Evolutionary conservation across 768 basidiomycete species (phyloP).

Genomic region (Termitomyces heimii): DNA sequence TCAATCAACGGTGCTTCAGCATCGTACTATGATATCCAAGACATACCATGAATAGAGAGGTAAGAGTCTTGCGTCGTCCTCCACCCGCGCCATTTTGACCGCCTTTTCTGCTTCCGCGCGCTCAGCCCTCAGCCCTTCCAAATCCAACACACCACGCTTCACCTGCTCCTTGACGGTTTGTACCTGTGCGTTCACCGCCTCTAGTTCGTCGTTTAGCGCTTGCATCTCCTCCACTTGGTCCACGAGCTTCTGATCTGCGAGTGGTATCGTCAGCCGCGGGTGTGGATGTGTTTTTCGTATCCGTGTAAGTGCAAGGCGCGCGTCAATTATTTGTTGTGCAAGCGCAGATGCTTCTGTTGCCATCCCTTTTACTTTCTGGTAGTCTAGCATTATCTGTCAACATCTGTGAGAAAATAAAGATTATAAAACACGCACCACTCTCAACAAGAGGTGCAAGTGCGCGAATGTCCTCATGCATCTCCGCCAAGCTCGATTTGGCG

Average conservation of each 20-base stretch:
- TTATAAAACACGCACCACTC: slow-evolving; percentile 39
- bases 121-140: slow-evolving; percentile 55
- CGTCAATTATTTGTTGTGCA: slow-evolving; percentile 76
- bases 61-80: slow-evolving; percentile 59
- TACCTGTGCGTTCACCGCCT: slow-evolving; percentile 43
- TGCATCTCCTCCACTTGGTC: slow-evolving; percentile 81
- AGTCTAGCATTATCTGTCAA: slow-evolving; percentile 37
- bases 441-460: slow-evolving; percentile 65
- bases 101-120: slow-evolving; percentile 68
- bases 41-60: slow-evolving; percentile 68
- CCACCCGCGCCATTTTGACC: slow-evolving; percentile 48
- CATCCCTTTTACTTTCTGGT: slow-evolving; percentile 45
- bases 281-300: slow-evolving; percentile 77
- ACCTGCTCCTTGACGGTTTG: slow-evolving; percentile 54
- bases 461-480: slow-evolving; percentile 57
- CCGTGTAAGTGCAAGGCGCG: slow-evolving; percentile 72
- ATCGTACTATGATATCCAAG: background rate
- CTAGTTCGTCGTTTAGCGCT: slow-evolving; percentile 59
- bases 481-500: slow-evolving; percentile 56
- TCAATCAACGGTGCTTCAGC: background rate
- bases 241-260: slow-evolving; percentile 69
- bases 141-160: slow-evolving; percentile 46
- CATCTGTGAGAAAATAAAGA: background rate
- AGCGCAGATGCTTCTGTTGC: slow-evolving; percentile 52
- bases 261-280: slow-evolving; percentile 70